Conservation (phyloP, 2,329 filamentous ascomycete species). For the Fusarium compactum region DNA sequence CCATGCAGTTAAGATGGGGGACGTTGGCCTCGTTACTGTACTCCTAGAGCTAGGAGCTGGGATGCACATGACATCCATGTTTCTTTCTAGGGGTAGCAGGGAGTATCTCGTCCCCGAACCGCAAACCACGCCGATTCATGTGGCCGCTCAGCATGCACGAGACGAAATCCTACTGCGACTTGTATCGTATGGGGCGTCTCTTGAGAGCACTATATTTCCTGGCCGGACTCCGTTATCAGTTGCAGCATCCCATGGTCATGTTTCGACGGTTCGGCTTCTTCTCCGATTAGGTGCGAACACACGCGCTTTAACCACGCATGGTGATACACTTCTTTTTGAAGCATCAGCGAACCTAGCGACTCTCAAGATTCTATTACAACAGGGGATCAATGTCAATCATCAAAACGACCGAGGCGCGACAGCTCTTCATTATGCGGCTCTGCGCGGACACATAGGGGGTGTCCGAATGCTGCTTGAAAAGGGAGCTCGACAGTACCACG, state of each 20-base stretch:
- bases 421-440: constrained; percentile 46
- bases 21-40: constrained; percentile 39
- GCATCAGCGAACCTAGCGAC: constrained; percentile 46
- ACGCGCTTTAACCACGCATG: constrained; percentile 43
- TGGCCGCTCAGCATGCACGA: constrained; percentile 46
- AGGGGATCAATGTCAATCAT: constrained; percentile 46
- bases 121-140: constrained; percentile 45
- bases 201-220: constrained; percentile 47
- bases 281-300: constrained; percentile 44
- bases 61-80: constrained; percentile 25
- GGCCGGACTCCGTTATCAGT: constrained; percentile 45
- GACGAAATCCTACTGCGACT: constrained; percentile 45
- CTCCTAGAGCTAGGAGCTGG: constrained; percentile 44
- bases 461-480: constrained; percentile 44
- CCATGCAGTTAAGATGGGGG: constrained; percentile 46
- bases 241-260: constrained; percentile 45
- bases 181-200: constrained; percentile 42
- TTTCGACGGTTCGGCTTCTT: constrained; percentile 46
- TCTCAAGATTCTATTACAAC: constrained; percentile 44
- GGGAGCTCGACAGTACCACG: constrained; percentile 45
- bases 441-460: constrained; percentile 43
- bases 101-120: constrained; percentile 46
- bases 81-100: constrained; percentile 16
- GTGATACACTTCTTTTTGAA: constrained; percentile 46
- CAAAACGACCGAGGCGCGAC: constrained; percentile 47